Percentiles rank a stretch among this genome's conserved stretches.
Evolutionary conservation across 768 basidiomycete genomes (phyloP).

Genomic region (Lactarius sp.): DNA sequence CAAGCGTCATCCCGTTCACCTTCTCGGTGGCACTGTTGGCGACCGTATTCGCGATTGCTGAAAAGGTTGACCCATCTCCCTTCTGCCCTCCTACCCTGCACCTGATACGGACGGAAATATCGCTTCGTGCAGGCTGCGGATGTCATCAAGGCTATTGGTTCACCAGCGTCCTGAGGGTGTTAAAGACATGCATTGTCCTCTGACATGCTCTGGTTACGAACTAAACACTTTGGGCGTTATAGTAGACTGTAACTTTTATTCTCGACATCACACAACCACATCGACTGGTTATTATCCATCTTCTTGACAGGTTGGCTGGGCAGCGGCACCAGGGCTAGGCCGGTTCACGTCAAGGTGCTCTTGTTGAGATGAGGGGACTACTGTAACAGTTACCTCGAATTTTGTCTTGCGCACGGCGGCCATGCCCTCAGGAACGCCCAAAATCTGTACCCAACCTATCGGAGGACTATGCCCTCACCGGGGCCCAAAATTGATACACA

Average conservation of each 20-base stretch:
- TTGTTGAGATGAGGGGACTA: too few relatives aligned
- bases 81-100: neutral
- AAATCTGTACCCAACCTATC: too few relatives aligned
- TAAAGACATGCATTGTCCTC: neutral
- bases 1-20: constrained; percentile 22
- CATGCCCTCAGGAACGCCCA: too few relatives aligned
- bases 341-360: too few relatives aligned
- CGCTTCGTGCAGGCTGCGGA: constrained; percentile 18
- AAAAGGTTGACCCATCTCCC: constrained; percentile 13
- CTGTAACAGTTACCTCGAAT: too few relatives aligned
- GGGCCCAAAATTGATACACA: too few relatives aligned
- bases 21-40: constrained; percentile 23
- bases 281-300: neutral
- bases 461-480: too few relatives aligned
- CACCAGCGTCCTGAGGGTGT: neutral
- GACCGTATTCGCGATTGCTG: constrained; percentile 22
- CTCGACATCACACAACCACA: neutral
- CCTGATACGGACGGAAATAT: neutral
- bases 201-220: neutral
- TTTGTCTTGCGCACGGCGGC: too few relatives aligned
- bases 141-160: constrained; percentile 12
- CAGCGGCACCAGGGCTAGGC: too few relatives aligned
- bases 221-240: neutral
- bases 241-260: constrained; percentile 4
- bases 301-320: too few relatives aligned